Conservation (phyloP, 2,329 filamentous ascomycete genomes). For the Colletotrichum paranaense region DNA sequence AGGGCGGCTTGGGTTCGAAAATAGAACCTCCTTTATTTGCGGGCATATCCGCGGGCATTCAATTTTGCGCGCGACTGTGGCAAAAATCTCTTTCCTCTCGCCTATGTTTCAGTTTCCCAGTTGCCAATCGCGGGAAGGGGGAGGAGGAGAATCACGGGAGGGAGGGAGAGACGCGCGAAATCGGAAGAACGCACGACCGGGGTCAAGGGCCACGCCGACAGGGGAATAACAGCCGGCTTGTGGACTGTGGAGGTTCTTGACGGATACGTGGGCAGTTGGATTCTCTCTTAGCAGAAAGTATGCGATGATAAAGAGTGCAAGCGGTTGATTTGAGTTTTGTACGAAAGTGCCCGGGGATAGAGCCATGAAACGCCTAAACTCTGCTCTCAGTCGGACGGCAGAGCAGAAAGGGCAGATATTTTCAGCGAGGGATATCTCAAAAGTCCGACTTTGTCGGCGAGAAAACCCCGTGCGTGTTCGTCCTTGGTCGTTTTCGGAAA, state of each 20-base stretch:
- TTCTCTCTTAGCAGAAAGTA: background rate
- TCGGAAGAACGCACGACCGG: conserved; percentile 20
- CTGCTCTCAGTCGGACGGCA: background rate
- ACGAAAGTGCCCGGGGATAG: background rate
- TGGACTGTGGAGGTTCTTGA: background rate
- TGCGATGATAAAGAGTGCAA: background rate
- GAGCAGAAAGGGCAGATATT: background rate
- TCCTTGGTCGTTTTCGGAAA: background rate
- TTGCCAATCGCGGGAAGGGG: background rate
- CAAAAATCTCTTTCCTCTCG: conserved; percentile 2
- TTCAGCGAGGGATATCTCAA: background rate
- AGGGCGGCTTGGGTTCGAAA: background rate
- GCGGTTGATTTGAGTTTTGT: background rate
- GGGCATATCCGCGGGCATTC: background rate
- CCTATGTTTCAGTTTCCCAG: conserved; percentile 13
- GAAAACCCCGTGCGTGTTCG: background rate
- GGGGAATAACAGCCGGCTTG: conserved; percentile 6
- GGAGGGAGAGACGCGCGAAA: background rate
- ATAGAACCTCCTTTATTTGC: conserved; percentile 16
- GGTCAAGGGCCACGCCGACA: background rate
- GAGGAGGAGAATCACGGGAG: background rate
- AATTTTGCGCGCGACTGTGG: conserved; percentile 10
- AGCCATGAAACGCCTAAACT: background rate
- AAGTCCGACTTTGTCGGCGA: background rate
- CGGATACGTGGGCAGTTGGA: background rate